These are phyloP conservation scores for Cladorrhinum samala DNA, from an alignment of 495 filamentous ascomycete genomes.

Conservation along the genomic window DNA sequence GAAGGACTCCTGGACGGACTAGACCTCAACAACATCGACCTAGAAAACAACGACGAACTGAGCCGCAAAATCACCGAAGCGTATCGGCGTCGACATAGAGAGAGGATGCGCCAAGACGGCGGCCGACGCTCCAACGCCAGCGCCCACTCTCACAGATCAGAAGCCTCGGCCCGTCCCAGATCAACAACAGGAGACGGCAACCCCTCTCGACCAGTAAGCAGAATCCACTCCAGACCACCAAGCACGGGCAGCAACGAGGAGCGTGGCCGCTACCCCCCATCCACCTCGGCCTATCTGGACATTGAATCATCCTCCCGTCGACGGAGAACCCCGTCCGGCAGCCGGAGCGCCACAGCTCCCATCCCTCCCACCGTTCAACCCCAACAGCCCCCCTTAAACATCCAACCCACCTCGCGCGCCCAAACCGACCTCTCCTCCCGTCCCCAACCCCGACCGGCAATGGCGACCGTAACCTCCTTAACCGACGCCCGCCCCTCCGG, in stretches of 20 bases:
- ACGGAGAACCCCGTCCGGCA: constrained; percentile 35
- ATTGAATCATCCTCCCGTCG: constrained; percentile 33
- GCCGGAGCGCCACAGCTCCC: constrained; percentile 41
- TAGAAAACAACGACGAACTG: constrained; percentile 73
- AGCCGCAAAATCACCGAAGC: constrained; percentile 84
- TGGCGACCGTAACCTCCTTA: neutral
- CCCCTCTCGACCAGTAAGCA: constrained; percentile 31
- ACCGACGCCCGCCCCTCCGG: neutral
- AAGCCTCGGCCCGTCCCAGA: constrained; percentile 21
- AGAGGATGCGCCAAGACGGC: constrained; percentile 33
- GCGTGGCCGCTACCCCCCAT: constrained; percentile 41
- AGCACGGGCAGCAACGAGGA: constrained; percentile 33
- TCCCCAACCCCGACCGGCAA: constrained; percentile 8
- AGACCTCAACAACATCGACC: constrained; percentile 73
- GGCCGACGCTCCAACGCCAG: constrained; percentile 39
- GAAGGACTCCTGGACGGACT: constrained; percentile 82
- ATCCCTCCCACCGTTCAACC: constrained; percentile 30
- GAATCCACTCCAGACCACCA: constrained; percentile 36
- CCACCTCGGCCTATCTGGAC: constrained; percentile 38
- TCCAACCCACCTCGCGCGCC: neutral
- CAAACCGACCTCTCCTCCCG: constrained; percentile 42
- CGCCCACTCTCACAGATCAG: constrained; percentile 27
- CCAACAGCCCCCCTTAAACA: constrained; percentile 10
- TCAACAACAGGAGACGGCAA: constrained; percentile 19
- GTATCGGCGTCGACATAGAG: constrained; percentile 64